Percentiles rank a stretch among this genome's conserved stretches.
phyloP scores from a whole-genome alignment of 306 rosid species.

The Castanea crenata region DNA sequence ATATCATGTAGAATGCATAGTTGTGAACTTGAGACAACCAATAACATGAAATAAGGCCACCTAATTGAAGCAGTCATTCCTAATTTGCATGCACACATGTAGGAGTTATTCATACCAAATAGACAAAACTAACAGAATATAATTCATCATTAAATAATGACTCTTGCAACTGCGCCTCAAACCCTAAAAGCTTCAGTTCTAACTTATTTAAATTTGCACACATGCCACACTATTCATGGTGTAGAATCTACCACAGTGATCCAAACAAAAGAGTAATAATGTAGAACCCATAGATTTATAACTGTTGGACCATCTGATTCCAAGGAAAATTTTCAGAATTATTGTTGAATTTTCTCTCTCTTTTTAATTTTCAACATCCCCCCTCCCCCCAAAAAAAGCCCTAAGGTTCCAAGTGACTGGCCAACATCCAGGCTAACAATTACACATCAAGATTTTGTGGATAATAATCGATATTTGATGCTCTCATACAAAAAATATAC shows the following conservation, averaged over 20 bases:
- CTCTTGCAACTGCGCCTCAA: neutral
- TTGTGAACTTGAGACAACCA: neutral
- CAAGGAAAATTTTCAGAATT: neutral
- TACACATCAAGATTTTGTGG: neutral
- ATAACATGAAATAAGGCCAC: neutral
- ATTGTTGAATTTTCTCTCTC: no score
- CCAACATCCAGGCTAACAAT: neutral
- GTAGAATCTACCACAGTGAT: neutral
- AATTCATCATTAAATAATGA: neutral
- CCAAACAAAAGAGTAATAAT: neutral
- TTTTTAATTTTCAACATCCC: no score
- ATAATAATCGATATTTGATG: neutral
- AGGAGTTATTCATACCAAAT: neutral
- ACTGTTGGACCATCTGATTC: neutral
- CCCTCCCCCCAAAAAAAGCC: neutral
- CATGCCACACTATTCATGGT: neutral
- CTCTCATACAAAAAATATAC: neutral
- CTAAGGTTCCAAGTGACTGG: neutral
- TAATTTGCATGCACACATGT: neutral
- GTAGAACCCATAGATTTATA: neutral
- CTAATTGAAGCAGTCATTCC: neutral
- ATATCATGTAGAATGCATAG: slow-evolving; percentile 18
- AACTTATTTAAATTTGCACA: neutral
- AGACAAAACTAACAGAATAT: neutral
- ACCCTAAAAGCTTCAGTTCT: neutral